These are phyloP conservation scores for Daldinia caldariorum DNA, from an alignment of 495 filamentous ascomycete genomes.

Conservation along the genomic window DNA sequence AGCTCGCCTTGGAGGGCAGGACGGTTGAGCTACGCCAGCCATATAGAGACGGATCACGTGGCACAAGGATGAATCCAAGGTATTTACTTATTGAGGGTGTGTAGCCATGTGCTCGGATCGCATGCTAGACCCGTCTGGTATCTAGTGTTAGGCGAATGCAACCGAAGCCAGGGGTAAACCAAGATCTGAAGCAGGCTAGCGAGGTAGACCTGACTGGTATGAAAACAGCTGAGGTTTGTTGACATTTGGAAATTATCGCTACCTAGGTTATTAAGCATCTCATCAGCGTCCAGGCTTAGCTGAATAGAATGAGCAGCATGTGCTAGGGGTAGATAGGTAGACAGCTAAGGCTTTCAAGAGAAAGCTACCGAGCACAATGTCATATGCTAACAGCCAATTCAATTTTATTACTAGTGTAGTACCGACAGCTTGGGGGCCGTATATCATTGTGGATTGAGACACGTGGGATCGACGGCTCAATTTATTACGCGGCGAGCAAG, in stretches of 20 bases:
- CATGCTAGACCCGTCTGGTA: slow-evolving; percentile 24
- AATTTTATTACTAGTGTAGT: too few species aligned
- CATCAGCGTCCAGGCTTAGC: not conserved
- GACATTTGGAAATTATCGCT: not conserved
- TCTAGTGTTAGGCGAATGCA: slow-evolving; percentile 32
- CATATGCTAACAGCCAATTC: too few species aligned
- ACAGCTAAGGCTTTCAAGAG: not conserved
- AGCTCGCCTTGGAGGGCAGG: slow-evolving; percentile 4
- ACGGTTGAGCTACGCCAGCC: too few species aligned
- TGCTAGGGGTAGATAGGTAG: not conserved
- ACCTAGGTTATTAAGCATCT: slow-evolving; percentile 4
- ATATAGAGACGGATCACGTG: slow-evolving; percentile 20
- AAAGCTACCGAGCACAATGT: not conserved
- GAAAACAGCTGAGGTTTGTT: not conserved
- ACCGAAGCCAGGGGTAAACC: slow-evolving; percentile 42
- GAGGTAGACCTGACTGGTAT: slow-evolving; percentile 9
- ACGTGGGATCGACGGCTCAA: slow-evolving; percentile 43
- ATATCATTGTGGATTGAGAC: slow-evolving; percentile 39
- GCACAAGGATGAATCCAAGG: slow-evolving; percentile 10
- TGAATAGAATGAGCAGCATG: too few species aligned
- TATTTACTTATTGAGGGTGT: not conserved
- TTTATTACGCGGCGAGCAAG: slow-evolving; percentile 29
- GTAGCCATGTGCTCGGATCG: slow-evolving; percentile 37
- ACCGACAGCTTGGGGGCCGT: slow-evolving; percentile 14
- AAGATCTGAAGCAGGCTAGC: slow-evolving; percentile 33